Conservation (phyloP, 2,329 filamentous ascomycete species). For the Ceratocystis albifundus region DNA sequence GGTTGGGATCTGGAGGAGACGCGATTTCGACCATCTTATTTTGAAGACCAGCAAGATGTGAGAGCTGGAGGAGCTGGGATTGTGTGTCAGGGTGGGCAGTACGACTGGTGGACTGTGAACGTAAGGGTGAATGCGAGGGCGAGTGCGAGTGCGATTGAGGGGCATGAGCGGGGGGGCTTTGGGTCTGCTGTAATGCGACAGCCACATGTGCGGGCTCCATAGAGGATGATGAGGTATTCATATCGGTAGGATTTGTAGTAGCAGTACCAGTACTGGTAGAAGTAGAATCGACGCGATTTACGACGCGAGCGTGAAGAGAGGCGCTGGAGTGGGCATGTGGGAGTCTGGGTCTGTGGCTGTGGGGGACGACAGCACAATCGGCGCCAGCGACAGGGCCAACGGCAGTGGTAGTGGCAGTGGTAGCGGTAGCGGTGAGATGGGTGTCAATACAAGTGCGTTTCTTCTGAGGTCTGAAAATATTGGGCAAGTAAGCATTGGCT, state of each 20-base stretch:
- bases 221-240: neutral
- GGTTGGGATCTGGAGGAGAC: slow-evolving; percentile 28
- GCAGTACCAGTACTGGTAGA: no score
- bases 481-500: neutral
- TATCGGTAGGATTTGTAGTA: neutral
- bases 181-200: neutral
- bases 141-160: slow-evolving; percentile 12
- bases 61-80: slow-evolving; percentile 40
- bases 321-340: neutral
- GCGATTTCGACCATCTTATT: slow-evolving; percentile 34
- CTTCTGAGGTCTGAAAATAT: neutral
- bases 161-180: slow-evolving; percentile 8
- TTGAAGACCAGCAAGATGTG: slow-evolving; percentile 40
- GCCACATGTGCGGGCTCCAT: slow-evolving; percentile 7
- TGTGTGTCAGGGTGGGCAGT: slow-evolving; percentile 26
- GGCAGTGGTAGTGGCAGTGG: no score
- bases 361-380: neutral
- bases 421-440: slow-evolving; percentile 1
- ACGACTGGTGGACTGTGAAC: slow-evolving; percentile 22
- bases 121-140: neutral
- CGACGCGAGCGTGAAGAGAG: neutral
- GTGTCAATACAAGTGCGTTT: neutral
- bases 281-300: slow-evolving; percentile 16
- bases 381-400: no score
- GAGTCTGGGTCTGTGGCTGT: neutral